Conservation (phyloP, 2,329 filamentous ascomycete genomes). For the Curvularia sp. region DNA sequence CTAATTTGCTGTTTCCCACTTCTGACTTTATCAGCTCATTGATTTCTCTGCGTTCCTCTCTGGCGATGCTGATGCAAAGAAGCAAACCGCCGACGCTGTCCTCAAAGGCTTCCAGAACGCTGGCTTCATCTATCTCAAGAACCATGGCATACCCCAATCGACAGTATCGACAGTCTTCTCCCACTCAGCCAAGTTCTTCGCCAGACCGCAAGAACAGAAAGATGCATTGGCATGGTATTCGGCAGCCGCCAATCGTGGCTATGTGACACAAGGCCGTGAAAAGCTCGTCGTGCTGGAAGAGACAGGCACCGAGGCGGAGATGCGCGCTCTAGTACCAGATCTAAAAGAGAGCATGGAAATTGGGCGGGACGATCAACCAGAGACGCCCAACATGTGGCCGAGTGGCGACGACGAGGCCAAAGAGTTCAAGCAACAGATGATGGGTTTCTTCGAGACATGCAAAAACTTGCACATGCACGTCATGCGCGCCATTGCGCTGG, state of each 20-base stretch:
- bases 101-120: conserved; percentile 82
- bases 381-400: conserved; percentile 81
- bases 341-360: conserved; percentile 69
- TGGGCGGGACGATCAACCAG: conserved; percentile 65
- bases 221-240: conserved; percentile 53
- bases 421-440: conserved; percentile 75
- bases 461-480: conserved; percentile 76
- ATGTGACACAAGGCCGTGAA: conserved; percentile 55
- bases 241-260: conserved; percentile 59
- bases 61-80: conserved; percentile 67
- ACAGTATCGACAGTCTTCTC: conserved; percentile 69
- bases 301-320: conserved; percentile 44
- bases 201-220: conserved; percentile 48
- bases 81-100: conserved; percentile 72
- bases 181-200: conserved; percentile 50
- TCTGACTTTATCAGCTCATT: conserved; percentile 65
- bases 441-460: conserved; percentile 76
- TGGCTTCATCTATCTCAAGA: conserved; percentile 87
- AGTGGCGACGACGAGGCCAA: conserved; percentile 61
- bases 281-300: conserved; percentile 51
- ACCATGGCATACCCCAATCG: conserved; percentile 72
- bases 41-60: conserved; percentile 78
- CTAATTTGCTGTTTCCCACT: background rate
- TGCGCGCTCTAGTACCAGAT: conserved; percentile 50
- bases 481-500: conserved; percentile 86